These are phyloP conservation scores for Fereydounia khargensis DNA, from an alignment of 1,284 basidiomycete genomes.

Conservation along the genomic window DNA sequence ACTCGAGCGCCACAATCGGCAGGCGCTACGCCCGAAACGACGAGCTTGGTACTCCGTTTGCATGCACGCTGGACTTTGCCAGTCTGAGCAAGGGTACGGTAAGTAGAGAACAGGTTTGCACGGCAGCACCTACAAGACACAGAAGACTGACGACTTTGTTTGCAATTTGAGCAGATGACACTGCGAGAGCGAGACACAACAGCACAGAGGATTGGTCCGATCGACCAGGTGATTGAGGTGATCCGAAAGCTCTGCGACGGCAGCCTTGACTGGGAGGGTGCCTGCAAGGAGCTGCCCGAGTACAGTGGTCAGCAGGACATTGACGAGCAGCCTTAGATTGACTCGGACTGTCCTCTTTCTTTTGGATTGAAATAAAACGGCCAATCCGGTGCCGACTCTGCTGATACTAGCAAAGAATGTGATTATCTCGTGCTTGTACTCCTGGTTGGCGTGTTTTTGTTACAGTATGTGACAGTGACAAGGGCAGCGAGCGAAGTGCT, in stretches of 20 bases:
- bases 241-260: slow-evolving; percentile 61
- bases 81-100: slow-evolving; percentile 66
- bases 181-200: slow-evolving; percentile 83
- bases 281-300: slow-evolving; percentile 69
- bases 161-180: no score
- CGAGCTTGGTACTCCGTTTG: slow-evolving; percentile 95
- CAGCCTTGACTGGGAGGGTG: slow-evolving; percentile 70
- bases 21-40: slow-evolving; percentile 97
- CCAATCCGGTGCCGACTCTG: no score
- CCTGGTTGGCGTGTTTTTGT: no score
- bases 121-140: no score
- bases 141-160: no score
- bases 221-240: slow-evolving; percentile 83
- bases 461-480: no score
- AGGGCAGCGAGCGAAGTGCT: no score
- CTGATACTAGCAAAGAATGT: no score
- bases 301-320: slow-evolving; percentile 81
- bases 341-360: not conserved
- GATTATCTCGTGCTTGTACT: no score
- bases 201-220: slow-evolving; percentile 82
- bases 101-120: no score
- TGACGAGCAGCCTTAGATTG: slow-evolving; percentile 15
- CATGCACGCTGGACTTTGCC: slow-evolving; percentile 94
- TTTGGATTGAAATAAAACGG: no score
- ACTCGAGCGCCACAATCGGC: slow-evolving; percentile 90